A percentile compares a stretch with the other conserved stretches of the same genome.
Evolutionary conservation across 495 filamentous ascomycete genomes (phyloP).

Genomic region (Extremus antarcticus): DNA sequence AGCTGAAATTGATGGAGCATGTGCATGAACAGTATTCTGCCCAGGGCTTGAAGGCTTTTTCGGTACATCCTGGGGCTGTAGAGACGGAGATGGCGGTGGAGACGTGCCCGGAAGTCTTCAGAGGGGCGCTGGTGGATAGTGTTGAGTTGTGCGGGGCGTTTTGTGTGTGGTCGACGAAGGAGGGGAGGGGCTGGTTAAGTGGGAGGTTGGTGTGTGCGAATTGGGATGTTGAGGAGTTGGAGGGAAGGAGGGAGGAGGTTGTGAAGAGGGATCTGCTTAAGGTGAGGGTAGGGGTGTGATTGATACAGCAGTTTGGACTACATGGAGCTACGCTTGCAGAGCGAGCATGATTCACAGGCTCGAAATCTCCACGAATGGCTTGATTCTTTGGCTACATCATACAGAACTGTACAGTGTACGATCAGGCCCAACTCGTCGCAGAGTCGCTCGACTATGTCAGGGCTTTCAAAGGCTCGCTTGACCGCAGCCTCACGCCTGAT

Average conservation of each 20-base stretch:
- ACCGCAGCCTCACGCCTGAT: too few species aligned
- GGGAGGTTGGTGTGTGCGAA: constrained; percentile 36
- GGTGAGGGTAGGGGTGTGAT: not conserved
- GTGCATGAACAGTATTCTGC: constrained; percentile 18
- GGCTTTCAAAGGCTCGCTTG: too few species aligned
- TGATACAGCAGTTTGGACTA: not conserved
- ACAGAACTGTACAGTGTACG: too few species aligned
- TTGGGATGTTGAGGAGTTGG: constrained; percentile 26
- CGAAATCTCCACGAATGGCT: too few species aligned
- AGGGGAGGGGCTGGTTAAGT: constrained; percentile 24
- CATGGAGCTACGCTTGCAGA: too few species aligned
- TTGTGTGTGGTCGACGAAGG: constrained; percentile 14
- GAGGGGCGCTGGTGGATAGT: constrained; percentile 19
- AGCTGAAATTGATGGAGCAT: constrained; percentile 20
- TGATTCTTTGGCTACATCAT: too few species aligned
- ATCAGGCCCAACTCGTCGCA: too few species aligned
- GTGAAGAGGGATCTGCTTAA: constrained; percentile 23
- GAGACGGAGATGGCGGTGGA: constrained; percentile 19
- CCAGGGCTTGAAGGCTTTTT: constrained; percentile 12
- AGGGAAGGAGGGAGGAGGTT: constrained; percentile 23
- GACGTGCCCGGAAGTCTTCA: constrained; percentile 20
- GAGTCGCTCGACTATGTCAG: too few species aligned
- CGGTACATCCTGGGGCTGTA: constrained; percentile 24
- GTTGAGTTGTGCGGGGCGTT: constrained; percentile 21
- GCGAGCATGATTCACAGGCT: too few species aligned